Conservation (phyloP, 495 filamentous ascomycete genomes). For the Aspergillus indologenus region DNA sequence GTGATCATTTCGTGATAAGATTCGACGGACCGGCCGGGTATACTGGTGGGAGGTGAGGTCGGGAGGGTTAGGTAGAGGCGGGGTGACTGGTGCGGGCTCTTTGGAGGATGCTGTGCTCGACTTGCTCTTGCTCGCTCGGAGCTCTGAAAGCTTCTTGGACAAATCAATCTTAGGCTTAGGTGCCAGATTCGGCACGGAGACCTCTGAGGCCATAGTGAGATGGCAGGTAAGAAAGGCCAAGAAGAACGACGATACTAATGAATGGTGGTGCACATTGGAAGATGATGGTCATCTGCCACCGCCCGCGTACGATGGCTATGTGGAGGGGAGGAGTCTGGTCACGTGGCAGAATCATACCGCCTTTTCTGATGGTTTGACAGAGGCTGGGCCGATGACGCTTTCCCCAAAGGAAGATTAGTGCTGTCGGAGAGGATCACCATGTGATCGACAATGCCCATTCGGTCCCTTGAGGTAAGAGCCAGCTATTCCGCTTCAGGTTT, state of each 20-base stretch:
- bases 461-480: neutral
- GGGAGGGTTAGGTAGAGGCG: constrained; percentile 66
- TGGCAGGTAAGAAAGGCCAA: neutral
- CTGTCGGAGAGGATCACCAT: constrained; percentile 1
- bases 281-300: constrained; percentile 2
- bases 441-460: constrained; percentile 10
- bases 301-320: neutral
- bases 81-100: constrained; percentile 68
- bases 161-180: constrained; percentile 51
- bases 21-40: constrained; percentile 65
- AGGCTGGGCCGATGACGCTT: constrained; percentile 6
- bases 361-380: neutral
- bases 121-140: constrained; percentile 59
- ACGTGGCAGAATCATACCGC: constrained; percentile 15
- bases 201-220: constrained; percentile 29
- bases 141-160: constrained; percentile 62
- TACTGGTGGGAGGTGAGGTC: constrained; percentile 61
- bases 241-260: neutral
- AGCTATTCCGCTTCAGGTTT: neutral
- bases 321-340: neutral
- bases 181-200: constrained; percentile 15
- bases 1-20: constrained; percentile 77
- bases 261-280: neutral
- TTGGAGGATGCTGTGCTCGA: constrained; percentile 52
- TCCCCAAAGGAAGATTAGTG: constrained; percentile 2